A percentile compares a stretch with the other conserved stretches of the same genome.
Conservation (phyloP, 2,329 filamentous ascomycete species). For the Sporothrix brunneoviolacea region DNA sequence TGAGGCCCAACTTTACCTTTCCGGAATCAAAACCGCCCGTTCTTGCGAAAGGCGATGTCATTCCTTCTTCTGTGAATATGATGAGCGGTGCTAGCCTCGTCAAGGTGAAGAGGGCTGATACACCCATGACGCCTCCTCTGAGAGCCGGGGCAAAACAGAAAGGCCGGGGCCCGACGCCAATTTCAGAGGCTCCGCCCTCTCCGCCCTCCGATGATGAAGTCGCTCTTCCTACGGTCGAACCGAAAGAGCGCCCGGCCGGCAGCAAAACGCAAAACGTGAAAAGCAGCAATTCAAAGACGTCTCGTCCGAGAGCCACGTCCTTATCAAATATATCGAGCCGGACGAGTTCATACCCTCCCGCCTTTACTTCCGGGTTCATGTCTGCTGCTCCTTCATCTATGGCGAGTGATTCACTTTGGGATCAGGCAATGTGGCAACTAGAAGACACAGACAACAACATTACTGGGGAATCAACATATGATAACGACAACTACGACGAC, state of each 20-base stretch:
- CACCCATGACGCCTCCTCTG: neutral
- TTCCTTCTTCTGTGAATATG: conserved; percentile 2
- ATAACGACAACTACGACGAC: neutral
- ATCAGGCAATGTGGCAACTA: neutral
- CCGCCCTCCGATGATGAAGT: neutral
- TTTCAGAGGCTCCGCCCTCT: conserved; percentile 3
- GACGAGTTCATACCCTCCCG: too few relatives aligned
- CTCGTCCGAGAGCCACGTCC: too few relatives aligned
- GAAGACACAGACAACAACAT: neutral
- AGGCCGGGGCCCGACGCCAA: neutral
- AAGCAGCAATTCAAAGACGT: too few relatives aligned
- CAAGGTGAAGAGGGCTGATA: neutral
- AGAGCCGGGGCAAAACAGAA: neutral
- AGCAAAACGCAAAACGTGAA: too few relatives aligned
- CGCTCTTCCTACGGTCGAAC: too few relatives aligned
- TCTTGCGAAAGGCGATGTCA: neutral
- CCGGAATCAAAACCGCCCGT: neutral
- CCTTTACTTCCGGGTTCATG: too few relatives aligned
- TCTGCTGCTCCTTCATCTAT: neutral
- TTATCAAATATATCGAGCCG: too few relatives aligned
- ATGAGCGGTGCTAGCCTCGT: neutral
- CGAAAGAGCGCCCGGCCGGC: too few relatives aligned
- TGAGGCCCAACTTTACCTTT: conserved; percentile 23
- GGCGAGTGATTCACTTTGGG: neutral
- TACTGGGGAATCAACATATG: neutral